A percentile compares a stretch with the other conserved stretches of the same genome.
Conservation (phyloP, 148 eudicot genomes). For the Fagopyrum esculentum region DNA sequence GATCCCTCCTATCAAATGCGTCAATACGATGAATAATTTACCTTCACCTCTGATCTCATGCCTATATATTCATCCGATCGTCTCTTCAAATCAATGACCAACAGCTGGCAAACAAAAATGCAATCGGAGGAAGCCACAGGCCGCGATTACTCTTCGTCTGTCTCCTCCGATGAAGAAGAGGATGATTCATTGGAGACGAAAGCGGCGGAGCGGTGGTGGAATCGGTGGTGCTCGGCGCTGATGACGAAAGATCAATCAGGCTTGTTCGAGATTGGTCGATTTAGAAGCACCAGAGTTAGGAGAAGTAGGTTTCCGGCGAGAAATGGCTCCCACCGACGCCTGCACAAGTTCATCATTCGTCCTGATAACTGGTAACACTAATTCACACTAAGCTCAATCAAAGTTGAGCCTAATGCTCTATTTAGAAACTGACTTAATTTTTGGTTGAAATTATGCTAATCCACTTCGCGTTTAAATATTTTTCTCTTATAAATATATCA, state of each 20-base stretch:
- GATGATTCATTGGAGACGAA: background rate
- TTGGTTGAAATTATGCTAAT: no score
- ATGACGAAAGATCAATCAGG: background rate
- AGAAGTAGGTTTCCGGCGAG: background rate
- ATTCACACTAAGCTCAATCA: no score
- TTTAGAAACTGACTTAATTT: background rate
- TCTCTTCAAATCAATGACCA: background rate
- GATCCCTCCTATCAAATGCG: background rate
- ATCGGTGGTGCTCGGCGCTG: slow-evolving; percentile 10
- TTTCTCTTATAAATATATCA: no score
- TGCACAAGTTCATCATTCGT: background rate
- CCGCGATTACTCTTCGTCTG: background rate
- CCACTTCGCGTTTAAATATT: no score
- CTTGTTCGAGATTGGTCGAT: slow-evolving; percentile 4
- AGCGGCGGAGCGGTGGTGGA: background rate
- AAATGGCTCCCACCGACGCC: background rate
- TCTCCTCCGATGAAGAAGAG: background rate
- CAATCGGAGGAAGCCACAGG: background rate
- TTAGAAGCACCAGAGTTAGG: background rate
- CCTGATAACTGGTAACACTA: slow-evolving; percentile 6
- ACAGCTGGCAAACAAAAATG: background rate
- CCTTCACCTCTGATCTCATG: background rate
- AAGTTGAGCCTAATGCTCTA: no score
- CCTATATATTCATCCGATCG: background rate
- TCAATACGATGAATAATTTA: background rate